Evolutionary conservation across 1,139 yeast genomes (phyloP), one percentile per base, ranked within the genome.

Genomic region (Geotrichum fermentans): DNA sequence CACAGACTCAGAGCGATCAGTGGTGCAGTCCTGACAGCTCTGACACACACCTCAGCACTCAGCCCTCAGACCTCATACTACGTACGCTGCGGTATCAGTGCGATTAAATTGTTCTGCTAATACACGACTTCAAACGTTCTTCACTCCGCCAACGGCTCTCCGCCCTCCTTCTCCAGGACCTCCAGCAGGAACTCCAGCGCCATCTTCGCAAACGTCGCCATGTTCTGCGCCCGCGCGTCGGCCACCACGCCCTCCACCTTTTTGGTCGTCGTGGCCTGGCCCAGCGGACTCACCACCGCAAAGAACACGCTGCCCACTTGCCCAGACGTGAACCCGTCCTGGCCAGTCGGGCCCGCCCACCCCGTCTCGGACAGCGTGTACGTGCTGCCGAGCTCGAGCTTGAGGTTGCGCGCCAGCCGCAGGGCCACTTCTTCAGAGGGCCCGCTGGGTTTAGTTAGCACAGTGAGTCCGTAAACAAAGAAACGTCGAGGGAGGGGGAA

Each of bases 351-450:
- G 0, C 95, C 95, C 0, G 95, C 94, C 72, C 84, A 83, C 2
- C 96, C 96, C 0, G 95, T 83, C 62, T 87, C 96, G 0, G 90
- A 82, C 32, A 87, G 72, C 5, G 86, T 88, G 66, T 80, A 86
- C 0, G 90, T 83, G 6, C 89, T 80, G 0, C 95, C 95, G 55
- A 86, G 73, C 63, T 87, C 96, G 56, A 86, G 78, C 61, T 83
- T 75, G 49, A 89, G 73, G 52, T 86, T 86, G 50, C 96, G 71
- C 1, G 96, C 95, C 58, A 86, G 71, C 58, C 85, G 75, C 51
- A 80, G 65, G 1, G 86, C 95, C 22, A 86, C 95, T 46, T 74
- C 77, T 61, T 83, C 88, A 42, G 84, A 77, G 2, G 96, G 95
- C 0, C 95, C 96, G 54, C 55, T 57, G 35, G 5, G 20, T 5